phyloP scores from a whole-genome alignment of 768 basidiomycete species.

The Sarcodon aspratus region DNA sequence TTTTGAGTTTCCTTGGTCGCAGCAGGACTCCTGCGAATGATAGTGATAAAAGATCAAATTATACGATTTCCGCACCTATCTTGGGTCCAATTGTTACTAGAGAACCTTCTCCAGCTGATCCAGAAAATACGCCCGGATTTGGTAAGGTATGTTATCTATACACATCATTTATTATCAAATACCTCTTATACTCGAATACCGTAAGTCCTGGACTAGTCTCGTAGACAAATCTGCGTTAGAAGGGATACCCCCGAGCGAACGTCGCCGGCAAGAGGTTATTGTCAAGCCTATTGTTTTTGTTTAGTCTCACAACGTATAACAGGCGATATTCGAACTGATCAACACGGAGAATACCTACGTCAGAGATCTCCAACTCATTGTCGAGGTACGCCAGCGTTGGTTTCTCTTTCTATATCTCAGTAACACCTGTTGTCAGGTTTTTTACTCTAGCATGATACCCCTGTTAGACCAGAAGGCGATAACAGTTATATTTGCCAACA shows the following conservation, averaged over 20 bases:
- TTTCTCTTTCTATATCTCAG: no score
- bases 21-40: constrained; percentile 41
- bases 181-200: background rate
- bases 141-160: constrained; percentile 38
- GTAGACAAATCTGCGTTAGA: constrained; percentile 78
- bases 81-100: constrained; percentile 33
- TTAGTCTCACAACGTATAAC: background rate
- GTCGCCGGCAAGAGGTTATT: constrained; percentile 78
- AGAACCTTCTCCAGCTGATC: constrained; percentile 21
- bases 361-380: constrained; percentile 81
- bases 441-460: constrained; percentile 70
- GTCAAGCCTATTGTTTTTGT: background rate
- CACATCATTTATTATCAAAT: background rate
- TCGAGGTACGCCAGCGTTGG: constrained; percentile 46
- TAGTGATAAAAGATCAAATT: constrained; percentile 28
- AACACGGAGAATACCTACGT: constrained; percentile 86
- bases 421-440: constrained; percentile 39
- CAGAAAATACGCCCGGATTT: constrained; percentile 50
- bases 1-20: constrained; percentile 56
- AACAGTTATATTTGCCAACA: constrained; percentile 80
- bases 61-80: constrained; percentile 65
- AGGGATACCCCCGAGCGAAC: constrained; percentile 66
- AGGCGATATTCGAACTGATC: constrained; percentile 94
- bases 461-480: constrained; percentile 68
- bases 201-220: constrained; percentile 85